Base-by-base conservation (phyloP, 371 early-diverging fungal genomes). In the Dinochytrium kinnereticum region DNA sequence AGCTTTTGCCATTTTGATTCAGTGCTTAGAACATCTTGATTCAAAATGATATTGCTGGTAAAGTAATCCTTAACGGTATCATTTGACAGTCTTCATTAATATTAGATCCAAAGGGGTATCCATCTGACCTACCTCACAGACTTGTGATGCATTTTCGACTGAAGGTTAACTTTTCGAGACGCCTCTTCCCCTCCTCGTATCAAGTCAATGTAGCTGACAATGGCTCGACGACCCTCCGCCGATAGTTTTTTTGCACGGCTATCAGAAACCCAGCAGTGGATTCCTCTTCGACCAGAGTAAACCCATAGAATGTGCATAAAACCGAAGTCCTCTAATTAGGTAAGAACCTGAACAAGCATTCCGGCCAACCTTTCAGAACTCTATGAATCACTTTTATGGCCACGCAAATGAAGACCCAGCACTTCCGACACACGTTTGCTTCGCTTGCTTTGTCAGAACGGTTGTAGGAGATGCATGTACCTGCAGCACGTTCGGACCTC, bases 181-280 rank as follows among this genome's bases (percentile, higher is more conserved):
- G 85, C 79, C 51, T 92, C 87, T 1, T 90, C 84, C n/a, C 95
- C 93, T 19, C 95, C 97, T 86, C 87, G 66, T 39, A 61, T 15
- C n/a, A 97, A 86, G 70, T 92, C 92, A 44, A 98, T 68, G 80
- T 94, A 99, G 26, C 85, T 85, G 0, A 95, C 91, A 67, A 99
- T 91, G 0, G 96, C 93, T 59, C 87, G 86, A 71, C 99, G 82
- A 19, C 88, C 90, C n/a, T 91, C 90, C 53, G 91, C 90, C 57
- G 86, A 88, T 70, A 98, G 78, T 64, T 86, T 78, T 7, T 94
- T 85, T 17, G 99, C 98, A 26, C 91, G 84, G 71, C 92, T 90
- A 81, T 99, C 99, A 69, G 91, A 93, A 19, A 99, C 95, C 99
- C 99, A 99, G 83, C 98, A 97, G 90, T 99, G 99, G 34, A 99